Base-by-base conservation (phyloP, 768 basidiomycete genomes). In the Dentipellis fragilis region DNA sequence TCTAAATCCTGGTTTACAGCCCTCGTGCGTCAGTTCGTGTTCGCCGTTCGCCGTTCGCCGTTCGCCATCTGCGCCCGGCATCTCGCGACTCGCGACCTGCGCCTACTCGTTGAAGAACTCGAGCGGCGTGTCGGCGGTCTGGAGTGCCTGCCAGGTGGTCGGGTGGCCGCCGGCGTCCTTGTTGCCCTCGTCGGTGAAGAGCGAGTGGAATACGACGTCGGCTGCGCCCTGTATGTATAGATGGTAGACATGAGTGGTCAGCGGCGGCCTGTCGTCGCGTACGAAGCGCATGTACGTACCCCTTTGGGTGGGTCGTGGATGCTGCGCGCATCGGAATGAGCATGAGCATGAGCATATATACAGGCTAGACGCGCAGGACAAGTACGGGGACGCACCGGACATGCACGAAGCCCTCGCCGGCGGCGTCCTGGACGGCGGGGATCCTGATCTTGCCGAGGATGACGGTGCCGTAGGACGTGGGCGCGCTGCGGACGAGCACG, bases 361-460 rank as follows among this genome's bases (percentile, higher is more conserved):
- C 51, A 38, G 55, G n/a, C 29, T 4, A 12, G 51, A 34, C 29
- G 17, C 21, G 11, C 14, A 14, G 29, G 6, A 39, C 29, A 21
- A 4, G 36, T 6, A 8, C 17, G 4, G 14, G 1, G 34, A 16
- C 75, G 62, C 61, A 87, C 86, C 85, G 79, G 64, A 89, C 79
- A 60, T 89, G 86, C 53, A 89, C 62, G 63, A 76, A 87, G 10
- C 87, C 87, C 61, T 74, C 73, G 29, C 87, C 85, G 62, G 79
- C 71, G 34, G 66, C 72, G 63, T 87, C 86, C 7, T 78, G 72
- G 53, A 88, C 71, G 19, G 78, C 84, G 8, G 85, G 84, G 47
- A 89, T 74, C 62, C 77, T 78, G 66, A 89, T 78, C 75, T 90
- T 89, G 23, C 89, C 87, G 10, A 91, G 66, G 57, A 91, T 79